A percentile compares a stretch with the other conserved stretches of the same genome.
Conservation (phyloP, 345 rosid species). For the Physaria fendleri region DNA sequence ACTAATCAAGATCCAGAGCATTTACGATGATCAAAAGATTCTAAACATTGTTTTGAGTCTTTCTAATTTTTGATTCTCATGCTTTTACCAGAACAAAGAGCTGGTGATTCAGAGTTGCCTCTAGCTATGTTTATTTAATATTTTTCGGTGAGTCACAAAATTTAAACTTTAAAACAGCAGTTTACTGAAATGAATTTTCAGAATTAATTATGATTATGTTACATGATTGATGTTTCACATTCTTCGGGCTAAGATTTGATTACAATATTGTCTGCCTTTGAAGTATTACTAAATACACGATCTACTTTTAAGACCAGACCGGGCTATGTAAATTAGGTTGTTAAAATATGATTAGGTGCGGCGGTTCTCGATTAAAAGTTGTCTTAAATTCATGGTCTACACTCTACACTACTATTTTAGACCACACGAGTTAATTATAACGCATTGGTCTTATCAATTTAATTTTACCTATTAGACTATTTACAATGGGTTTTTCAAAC, state of each 20-base stretch:
- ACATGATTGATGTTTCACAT: no score
- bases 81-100: neutral
- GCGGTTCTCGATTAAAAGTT: constrained; percentile 17
- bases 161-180: no score
- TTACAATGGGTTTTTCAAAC: no score
- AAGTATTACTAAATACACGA: neutral
- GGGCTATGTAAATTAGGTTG: constrained; percentile 3
- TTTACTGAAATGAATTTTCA: no score
- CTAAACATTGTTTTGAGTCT: neutral
- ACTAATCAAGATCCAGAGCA: neutral
- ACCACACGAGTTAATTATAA: neutral
- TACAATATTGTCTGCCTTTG: neutral
- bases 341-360: constrained; percentile 14
- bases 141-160: no score
- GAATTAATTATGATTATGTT: no score
- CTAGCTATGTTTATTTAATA: no score
- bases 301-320: constrained; percentile 1
- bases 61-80: neutral
- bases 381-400: constrained; percentile 28
- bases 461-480: no score
- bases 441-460: neutral
- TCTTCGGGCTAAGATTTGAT: no score
- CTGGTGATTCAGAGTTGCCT: no score
- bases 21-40: neutral
- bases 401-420: neutral